These are phyloP conservation scores for Scleromitrula shiraiana DNA, from an alignment of 2,329 filamentous ascomycete genomes.

Conservation along the genomic window DNA sequence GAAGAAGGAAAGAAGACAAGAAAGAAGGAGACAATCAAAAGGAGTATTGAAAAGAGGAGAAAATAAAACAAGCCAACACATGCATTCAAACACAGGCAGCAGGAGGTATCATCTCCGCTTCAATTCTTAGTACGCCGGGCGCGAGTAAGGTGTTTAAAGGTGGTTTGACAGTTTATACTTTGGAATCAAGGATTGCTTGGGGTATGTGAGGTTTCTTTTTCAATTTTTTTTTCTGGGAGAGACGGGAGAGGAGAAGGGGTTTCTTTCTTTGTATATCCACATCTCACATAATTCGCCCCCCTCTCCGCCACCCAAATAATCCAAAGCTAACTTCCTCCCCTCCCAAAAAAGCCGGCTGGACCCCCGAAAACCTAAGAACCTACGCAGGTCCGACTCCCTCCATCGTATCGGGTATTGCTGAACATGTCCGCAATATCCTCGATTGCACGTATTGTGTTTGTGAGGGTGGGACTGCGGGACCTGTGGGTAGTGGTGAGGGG, in stretches of 20 bases:
- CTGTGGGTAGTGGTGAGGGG: conserved; percentile 47
- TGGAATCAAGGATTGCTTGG: conserved; percentile 27
- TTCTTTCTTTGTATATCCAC: no score
- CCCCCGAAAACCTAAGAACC: conserved; percentile 38
- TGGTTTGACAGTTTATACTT: conserved; percentile 42
- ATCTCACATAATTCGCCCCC: no score
- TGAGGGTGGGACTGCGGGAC: conserved; percentile 56
- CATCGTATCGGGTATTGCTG: conserved; percentile 48
- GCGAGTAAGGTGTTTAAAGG: conserved; percentile 53
- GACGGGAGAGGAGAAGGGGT: no score
- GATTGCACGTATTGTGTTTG: conserved; percentile 47
- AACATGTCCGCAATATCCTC: conserved; percentile 46
- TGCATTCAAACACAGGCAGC: conserved; percentile 42
- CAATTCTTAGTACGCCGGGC: conserved; percentile 49
- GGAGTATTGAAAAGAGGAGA: no score
- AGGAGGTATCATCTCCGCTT: conserved; percentile 52
- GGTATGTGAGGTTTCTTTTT: conserved; percentile 15
- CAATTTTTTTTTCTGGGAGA: background rate
- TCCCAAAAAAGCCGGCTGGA: conserved; percentile 57
- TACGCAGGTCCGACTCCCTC: conserved; percentile 52
- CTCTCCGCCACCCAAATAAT: no score
- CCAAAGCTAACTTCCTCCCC: no score
- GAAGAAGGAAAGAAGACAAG: background rate
- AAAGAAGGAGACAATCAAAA: no score
- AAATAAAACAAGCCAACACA: background rate